Percentiles rank a stretch among this genome's conserved stretches.
Conservation (phyloP, 2,329 filamentous ascomycete genomes). For the Ophiobolus disseminans region DNA sequence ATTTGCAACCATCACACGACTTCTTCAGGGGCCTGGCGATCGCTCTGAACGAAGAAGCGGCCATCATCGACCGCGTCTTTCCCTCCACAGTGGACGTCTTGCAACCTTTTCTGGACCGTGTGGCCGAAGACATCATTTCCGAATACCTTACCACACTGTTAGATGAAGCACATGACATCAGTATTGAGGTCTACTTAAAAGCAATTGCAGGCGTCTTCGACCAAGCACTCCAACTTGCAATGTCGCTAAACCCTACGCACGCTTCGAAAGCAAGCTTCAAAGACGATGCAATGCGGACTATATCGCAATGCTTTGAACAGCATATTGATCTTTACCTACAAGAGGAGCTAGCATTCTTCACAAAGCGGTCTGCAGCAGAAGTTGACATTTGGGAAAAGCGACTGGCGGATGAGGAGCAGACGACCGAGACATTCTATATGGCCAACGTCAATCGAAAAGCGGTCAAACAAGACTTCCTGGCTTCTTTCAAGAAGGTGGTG, state of each 20-base stretch:
- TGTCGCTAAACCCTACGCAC: constrained; percentile 72
- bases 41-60: constrained; percentile 82
- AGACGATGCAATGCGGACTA: constrained; percentile 70
- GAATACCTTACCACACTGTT: constrained; percentile 87
- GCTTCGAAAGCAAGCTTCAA: constrained; percentile 67
- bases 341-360: constrained; percentile 89
- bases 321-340: constrained; percentile 93
- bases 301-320: constrained; percentile 81
- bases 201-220: constrained; percentile 88
- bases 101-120: constrained; percentile 78
- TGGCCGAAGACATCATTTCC: constrained; percentile 80
- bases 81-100: constrained; percentile 73
- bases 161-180: constrained; percentile 82
- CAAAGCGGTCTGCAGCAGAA: constrained; percentile 74
- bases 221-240: constrained; percentile 79
- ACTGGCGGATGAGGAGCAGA: constrained; percentile 87
- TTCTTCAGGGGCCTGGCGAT: constrained; percentile 80
- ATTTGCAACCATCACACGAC: constrained; percentile 77
- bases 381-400: constrained; percentile 91
- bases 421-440: constrained; percentile 94
- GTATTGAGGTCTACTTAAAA: constrained; percentile 79
- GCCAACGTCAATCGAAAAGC: constrained; percentile 91
- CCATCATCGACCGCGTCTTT: constrained; percentile 83
- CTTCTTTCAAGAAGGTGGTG: constrained; percentile 96
- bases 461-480: constrained; percentile 94